A percentile compares a stretch with the other conserved stretches of the same genome.
Evolutionary conservation across 371 early-diverging fungal species (phyloP).

Genomic region (Rhizomucor pusillus): DNA sequence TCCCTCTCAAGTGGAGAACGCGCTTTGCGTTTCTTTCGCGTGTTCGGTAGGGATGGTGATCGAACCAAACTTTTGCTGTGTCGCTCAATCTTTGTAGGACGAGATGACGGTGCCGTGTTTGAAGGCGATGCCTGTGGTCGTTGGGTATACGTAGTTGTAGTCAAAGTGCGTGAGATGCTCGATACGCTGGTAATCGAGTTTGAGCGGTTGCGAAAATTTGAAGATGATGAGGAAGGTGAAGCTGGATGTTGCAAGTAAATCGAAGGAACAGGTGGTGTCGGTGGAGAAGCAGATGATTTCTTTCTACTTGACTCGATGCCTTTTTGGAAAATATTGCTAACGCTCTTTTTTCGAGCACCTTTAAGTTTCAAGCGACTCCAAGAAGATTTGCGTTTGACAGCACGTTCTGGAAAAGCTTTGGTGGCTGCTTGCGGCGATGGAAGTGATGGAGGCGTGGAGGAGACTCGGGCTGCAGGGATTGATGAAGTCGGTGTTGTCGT

Average conservation of each 20-base stretch:
- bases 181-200: conserved; percentile 33
- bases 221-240: not conserved
- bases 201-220: conserved; percentile 17
- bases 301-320: conserved; percentile 10
- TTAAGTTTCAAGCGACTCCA: conserved; percentile 20
- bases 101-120: conserved; percentile 5
- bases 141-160: conserved; percentile 26
- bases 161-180: conserved; percentile 19
- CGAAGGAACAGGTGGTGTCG: not conserved
- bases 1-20: conserved; percentile 16
- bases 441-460: no score
- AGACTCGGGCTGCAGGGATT: no score
- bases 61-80: conserved; percentile 2
- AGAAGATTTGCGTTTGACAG: conserved; percentile 14
- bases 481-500: no score
- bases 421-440: no score
- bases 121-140: conserved; percentile 7
- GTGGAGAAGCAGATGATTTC: conserved; percentile 6
- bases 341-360: conserved; percentile 11
- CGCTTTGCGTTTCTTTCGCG: conserved; percentile 5
- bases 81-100: conserved; percentile 5
- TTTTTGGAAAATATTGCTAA: conserved; percentile 14
- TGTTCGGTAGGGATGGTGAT: conserved; percentile 11
- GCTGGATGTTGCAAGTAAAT: not conserved
- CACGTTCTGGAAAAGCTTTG: not conserved